Evolutionary conservation across 2,329 filamentous ascomycete species (phyloP).

Genomic region (Trichoderma sp.): DNA sequence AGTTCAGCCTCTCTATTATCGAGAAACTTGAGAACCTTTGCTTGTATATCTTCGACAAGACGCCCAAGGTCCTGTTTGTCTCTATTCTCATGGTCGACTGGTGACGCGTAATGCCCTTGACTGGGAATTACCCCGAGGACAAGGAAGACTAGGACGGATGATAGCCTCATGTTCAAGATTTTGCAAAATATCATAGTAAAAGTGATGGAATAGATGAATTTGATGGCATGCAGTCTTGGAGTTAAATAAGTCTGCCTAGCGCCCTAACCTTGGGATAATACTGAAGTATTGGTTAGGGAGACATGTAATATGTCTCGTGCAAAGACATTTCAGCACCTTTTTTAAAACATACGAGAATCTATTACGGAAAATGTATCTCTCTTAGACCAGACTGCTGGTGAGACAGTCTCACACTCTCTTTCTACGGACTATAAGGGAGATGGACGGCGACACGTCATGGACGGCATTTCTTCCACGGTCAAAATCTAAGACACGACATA

Average conservation of each 20-base stretch:
- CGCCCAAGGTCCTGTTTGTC: not conserved
- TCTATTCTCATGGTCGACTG: not conserved
- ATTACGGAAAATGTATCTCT: not conserved
- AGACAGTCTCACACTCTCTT: not conserved
- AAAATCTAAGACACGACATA: not conserved
- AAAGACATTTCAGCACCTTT: not conserved
- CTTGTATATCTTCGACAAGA: not conserved
- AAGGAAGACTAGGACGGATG: not conserved
- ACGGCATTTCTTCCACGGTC: not conserved
- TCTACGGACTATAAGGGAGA: not conserved
- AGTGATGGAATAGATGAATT: not conserved
- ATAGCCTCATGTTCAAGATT: not conserved
- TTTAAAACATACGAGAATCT: not conserved
- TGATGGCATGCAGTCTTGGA: not conserved
- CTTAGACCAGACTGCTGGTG: not conserved
- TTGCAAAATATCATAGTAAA: not conserved
- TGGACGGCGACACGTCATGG: not conserved
- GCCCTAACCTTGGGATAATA: not conserved
- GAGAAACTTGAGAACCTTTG: not conserved
- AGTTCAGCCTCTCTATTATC: not conserved
- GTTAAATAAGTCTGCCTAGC: not conserved
- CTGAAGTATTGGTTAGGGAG: not conserved
- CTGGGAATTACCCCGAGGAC: not conserved
- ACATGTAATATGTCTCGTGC: not conserved
- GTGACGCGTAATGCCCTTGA: not conserved